Conservation (phyloP, 106 monocot genomes). For the Allium fistulosum region DNA sequence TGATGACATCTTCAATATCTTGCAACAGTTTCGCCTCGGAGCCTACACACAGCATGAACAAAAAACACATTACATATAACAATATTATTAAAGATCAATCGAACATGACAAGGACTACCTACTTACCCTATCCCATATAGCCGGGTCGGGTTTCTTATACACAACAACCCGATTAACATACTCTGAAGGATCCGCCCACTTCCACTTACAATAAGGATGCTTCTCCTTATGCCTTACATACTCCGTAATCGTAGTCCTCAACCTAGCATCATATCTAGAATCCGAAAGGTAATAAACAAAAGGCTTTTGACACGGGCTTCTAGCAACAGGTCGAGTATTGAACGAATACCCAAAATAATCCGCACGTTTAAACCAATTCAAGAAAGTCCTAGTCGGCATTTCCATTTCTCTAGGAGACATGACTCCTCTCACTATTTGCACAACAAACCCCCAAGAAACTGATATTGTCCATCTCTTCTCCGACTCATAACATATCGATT, state of each 20-base stretch:
- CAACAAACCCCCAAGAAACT: conserved; percentile 87
- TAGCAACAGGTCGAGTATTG: conserved; percentile 72
- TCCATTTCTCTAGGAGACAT: conserved; percentile 92
- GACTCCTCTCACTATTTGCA: conserved; percentile 55
- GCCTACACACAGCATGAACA: conserved; percentile 12
- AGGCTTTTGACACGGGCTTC: conserved; percentile 77
- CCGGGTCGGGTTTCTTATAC: conserved; percentile 68
- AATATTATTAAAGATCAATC: not conserved
- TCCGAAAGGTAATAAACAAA: conserved; percentile 53
- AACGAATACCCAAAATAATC: conserved; percentile 81
- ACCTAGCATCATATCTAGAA: conserved; percentile 7
- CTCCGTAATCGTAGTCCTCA: conserved; percentile 39
- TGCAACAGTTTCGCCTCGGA: conserved; percentile 58
- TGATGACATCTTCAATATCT: conserved; percentile 18
- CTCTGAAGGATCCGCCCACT: conserved; percentile 39
- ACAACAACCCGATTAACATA: conserved; percentile 52
- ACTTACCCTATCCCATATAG: conserved; percentile 68
- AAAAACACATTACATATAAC: not conserved
- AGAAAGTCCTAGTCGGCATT: conserved; percentile 85
- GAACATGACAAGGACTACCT: not conserved
- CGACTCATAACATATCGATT: conserved; percentile 74
- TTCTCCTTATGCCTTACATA: conserved; percentile 25
- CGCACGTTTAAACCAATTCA: conserved; percentile 77
- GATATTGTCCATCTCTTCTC: conserved; percentile 61
- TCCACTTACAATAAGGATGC: conserved; percentile 56